Conservation (phyloP, 495 filamentous ascomycete species). For the Amniculicola lignicola region DNA sequence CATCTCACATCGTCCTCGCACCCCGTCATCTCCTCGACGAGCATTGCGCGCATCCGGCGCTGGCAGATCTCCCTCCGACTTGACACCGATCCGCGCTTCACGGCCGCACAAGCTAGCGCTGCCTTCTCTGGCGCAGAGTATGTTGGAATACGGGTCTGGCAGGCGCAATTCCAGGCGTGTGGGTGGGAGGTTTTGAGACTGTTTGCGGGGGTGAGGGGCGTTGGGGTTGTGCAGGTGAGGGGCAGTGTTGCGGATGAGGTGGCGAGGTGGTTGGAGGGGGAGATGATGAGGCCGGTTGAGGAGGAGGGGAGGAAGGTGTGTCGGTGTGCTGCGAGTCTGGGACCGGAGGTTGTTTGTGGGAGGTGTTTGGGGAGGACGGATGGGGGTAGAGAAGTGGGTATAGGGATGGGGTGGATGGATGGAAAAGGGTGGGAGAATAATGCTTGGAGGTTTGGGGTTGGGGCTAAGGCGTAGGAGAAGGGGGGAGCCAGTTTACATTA, state of each 20-base stretch:
- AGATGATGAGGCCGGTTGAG: slow-evolving; percentile 45
- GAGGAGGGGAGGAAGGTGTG: slow-evolving; percentile 15
- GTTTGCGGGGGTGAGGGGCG: slow-evolving; percentile 53
- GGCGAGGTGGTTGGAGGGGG: slow-evolving; percentile 45
- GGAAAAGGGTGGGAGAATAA: too few relatives aligned
- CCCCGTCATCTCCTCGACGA: slow-evolving; percentile 37
- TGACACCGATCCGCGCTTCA: slow-evolving; percentile 47
- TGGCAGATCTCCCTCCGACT: slow-evolving; percentile 49
- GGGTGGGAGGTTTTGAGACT: slow-evolving; percentile 42
- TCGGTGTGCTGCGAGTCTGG: not conserved
- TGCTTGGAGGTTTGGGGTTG: not conserved
- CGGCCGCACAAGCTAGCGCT: slow-evolving; percentile 30
- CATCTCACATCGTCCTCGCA: slow-evolving; percentile 37
- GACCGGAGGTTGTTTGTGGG: slow-evolving; percentile 13
- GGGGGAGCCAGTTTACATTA: too few relatives aligned
- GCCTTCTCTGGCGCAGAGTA: slow-evolving; percentile 47
- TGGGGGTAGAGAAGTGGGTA: not conserved
- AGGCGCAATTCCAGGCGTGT: slow-evolving; percentile 45
- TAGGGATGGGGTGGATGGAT: too few relatives aligned
- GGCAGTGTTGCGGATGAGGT: slow-evolving; percentile 48
- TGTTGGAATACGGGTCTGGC: slow-evolving; percentile 49
- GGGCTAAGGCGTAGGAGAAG: too few relatives aligned
- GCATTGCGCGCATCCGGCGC: slow-evolving; percentile 43
- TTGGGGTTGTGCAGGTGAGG: slow-evolving; percentile 43
- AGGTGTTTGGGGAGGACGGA: slow-evolving; percentile 6